Percentiles rank a stretch among this genome's conserved stretches.
phyloP scores from a whole-genome alignment of 2,329 filamentous ascomycete species.

The Tricladium varicosporioides region DNA sequence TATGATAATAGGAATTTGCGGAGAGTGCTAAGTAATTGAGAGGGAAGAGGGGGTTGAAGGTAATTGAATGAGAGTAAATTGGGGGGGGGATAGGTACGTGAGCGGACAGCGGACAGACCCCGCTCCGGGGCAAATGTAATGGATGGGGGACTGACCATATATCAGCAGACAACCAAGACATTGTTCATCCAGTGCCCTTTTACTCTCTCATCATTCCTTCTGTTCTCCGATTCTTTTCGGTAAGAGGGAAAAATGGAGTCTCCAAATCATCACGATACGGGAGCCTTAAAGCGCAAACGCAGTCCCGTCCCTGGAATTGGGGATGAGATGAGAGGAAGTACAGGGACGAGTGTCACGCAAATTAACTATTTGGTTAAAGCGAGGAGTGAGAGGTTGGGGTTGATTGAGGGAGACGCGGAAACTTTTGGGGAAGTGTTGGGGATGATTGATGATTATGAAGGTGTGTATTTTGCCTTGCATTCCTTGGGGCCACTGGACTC shows the following conservation, averaged over 20 bases:
- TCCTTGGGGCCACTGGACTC: background rate
- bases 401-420: conserved; percentile 58
- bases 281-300: conserved; percentile 27
- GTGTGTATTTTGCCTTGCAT: conserved; percentile 34
- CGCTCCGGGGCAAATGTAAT: background rate
- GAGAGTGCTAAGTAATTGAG: too few relatives aligned
- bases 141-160: background rate
- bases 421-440: conserved; percentile 71
- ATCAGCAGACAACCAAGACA: background rate
- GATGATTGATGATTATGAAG: conserved; percentile 76
- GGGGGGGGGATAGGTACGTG: background rate
- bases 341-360: conserved; percentile 29
- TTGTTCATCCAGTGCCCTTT: background rate
- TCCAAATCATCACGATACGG: conserved; percentile 1
- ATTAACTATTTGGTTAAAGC: conserved; percentile 55
- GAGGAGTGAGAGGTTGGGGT: conserved; percentile 43
- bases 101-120: background rate
- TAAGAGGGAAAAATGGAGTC: conserved; percentile 11
- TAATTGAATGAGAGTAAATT: too few relatives aligned
- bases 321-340: too few relatives aligned
- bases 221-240: background rate
- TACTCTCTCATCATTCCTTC: background rate
- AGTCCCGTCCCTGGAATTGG: conserved; percentile 15
- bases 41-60: too few relatives aligned
- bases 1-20: too few relatives aligned